Percentiles rank a stretch among this genome's conserved stretches.
Evolutionary conservation across 2,329 filamentous ascomycete species (phyloP).

Genomic region (Allantophomopsis cytisporea): DNA sequence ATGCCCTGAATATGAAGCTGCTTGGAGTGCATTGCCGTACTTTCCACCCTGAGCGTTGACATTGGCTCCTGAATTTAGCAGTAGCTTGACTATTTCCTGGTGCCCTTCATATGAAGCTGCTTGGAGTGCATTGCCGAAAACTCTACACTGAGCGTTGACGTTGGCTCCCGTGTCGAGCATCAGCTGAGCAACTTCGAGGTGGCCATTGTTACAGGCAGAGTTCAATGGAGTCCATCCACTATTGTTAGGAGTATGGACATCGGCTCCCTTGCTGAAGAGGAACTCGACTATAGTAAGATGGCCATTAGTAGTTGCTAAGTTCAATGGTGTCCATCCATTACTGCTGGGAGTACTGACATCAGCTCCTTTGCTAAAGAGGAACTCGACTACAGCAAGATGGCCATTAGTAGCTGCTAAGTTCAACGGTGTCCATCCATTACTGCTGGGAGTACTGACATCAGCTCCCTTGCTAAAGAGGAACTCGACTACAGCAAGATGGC

Average conservation of each 20-base stretch:
- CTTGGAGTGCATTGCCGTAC: neutral
- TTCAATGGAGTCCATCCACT: neutral
- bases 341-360: slow-evolving; percentile 11
- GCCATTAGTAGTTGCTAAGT: too few relatives aligned
- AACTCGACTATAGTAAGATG: slow-evolving; percentile 1
- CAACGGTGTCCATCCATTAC: neutral
- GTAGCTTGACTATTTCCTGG: too few relatives aligned
- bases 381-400: neutral
- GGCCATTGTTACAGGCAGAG: too few relatives aligned
- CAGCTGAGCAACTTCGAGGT: neutral
- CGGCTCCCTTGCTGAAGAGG: neutral
- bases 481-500: too few relatives aligned
- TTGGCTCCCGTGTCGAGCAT: too few relatives aligned
- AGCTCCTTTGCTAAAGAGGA: too few relatives aligned
- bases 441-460: slow-evolving; percentile 7
- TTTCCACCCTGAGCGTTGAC: neutral
- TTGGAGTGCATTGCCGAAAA: too few relatives aligned
- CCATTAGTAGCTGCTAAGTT: too few relatives aligned
- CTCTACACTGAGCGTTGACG: too few relatives aligned
- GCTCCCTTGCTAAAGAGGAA: neutral
- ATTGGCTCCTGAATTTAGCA: too few relatives aligned
- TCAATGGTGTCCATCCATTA: neutral
- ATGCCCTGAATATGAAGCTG: neutral
- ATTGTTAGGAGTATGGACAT: neutral
- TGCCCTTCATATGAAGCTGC: too few relatives aligned